Percentiles rank a stretch among this genome's conserved stretches.
These are phyloP conservation scores for Globisporangium apiculatum DNA, from an alignment of 352 stramenopile species.

Conservation along the genomic window DNA sequence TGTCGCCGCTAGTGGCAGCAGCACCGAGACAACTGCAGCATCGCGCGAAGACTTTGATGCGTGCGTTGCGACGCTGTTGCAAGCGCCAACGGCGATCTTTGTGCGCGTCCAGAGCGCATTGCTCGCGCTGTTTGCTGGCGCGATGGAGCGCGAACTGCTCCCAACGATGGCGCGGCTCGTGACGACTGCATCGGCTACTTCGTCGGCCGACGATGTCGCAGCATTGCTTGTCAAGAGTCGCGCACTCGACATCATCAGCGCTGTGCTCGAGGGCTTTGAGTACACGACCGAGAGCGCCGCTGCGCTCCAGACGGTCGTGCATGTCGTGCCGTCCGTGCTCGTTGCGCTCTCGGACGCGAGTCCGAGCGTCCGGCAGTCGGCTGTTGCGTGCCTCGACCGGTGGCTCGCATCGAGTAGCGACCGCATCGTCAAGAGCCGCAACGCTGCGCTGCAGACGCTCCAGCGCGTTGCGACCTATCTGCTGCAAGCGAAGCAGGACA, in stretches of 20 bases:
- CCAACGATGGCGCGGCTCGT: conserved; percentile 54
- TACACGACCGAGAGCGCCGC: conserved; percentile 26
- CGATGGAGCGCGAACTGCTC: conserved; percentile 45
- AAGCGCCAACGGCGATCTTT: conserved; percentile 58
- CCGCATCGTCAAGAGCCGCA: conserved; percentile 13
- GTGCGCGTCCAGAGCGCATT: conserved; percentile 49
- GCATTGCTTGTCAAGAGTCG: conserved; percentile 48
- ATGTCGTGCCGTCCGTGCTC: conserved; percentile 54
- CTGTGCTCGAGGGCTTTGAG: conserved; percentile 42
- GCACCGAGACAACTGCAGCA: conserved; percentile 26
- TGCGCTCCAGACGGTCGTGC: conserved; percentile 34
- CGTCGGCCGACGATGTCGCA: conserved; percentile 25
- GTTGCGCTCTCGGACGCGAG: conserved; percentile 50
- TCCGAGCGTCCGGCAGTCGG: conserved; percentile 48
- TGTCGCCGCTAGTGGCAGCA: conserved; percentile 13
- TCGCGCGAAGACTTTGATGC: conserved; percentile 54
- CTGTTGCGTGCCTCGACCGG: conserved; percentile 47
- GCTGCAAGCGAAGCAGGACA: conserved; percentile 59
- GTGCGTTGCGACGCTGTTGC: conserved; percentile 53
- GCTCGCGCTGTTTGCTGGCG: conserved; percentile 40
- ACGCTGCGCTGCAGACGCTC: conserved; percentile 23
- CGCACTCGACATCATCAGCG: conserved; percentile 59
- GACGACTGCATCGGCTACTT: conserved; percentile 12
- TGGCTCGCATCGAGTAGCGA: conserved; percentile 31
- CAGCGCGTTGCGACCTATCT: conserved; percentile 34